Base-by-base conservation (phyloP, 148 eudicot genomes). In the Spergularia bocconei region DNA sequence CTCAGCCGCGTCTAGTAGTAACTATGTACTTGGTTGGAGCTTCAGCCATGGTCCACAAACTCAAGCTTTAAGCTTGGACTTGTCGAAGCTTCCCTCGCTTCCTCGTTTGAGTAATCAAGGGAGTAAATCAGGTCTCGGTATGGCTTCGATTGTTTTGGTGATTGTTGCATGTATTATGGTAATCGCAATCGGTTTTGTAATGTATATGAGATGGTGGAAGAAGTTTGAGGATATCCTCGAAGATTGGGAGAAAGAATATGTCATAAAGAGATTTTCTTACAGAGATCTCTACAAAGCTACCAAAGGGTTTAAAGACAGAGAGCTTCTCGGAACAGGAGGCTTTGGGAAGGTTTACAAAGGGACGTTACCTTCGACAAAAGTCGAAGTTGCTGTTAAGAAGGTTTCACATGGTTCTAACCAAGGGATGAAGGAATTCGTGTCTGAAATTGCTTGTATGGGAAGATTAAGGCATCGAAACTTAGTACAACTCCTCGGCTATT, bases 181-280 rank as follows among this genome's bases (percentile, higher is more conserved):
- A 9, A 53, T 71, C 16, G 54, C 29, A 17, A 36, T 74, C 25
- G 80, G 55, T 64, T 17, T 75, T 4, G 57, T 56, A 53, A 57
- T 38, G 25, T 79, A 74, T 64, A 4, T 82, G 6, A 39, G 66
- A 36, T 78, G 87, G 75, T 82, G 81, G 83, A 87, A 74, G 70
- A 87, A 87, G 19, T 87, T 25, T 39, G 87, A 84, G 36, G 87
- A 87, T 78, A 80, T 81, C 12, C 41, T 82, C 44, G 90, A 87
- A 70, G 86, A 85, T 29, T 87, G 90, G 90, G 90, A 87, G 73
- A 82, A 75, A 50, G 83, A 80, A 13, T 87, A 87, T 52, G 79
- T 83, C 9, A 73, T 86, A 29, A 86, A 87, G 25, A 73, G 90
- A 21, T 77, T 87, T 78, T 82, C 84, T 15, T 85, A 73, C 79